Conservation (phyloP, 352 stramenopile species). For the Globisporangium viniferum region DNA sequence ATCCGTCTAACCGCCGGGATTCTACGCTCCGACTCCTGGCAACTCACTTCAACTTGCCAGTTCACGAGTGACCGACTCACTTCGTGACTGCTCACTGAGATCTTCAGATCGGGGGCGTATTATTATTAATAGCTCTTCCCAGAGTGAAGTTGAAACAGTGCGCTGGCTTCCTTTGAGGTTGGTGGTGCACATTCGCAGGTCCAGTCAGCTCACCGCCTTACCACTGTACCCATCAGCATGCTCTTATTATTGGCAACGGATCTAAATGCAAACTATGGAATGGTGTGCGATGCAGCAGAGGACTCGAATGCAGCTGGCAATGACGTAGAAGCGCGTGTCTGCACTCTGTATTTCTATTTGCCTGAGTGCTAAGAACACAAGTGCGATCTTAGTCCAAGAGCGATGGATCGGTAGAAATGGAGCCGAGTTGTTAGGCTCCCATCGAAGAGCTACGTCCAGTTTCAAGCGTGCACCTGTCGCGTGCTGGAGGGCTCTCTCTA, state of each 20-base stretch:
- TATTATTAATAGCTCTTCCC: neutral
- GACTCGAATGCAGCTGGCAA: neutral
- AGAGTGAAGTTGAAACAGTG: neutral
- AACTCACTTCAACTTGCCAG: conserved; percentile 4
- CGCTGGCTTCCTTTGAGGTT: neutral
- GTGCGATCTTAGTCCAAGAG: neutral
- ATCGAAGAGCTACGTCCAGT: conserved; percentile 4
- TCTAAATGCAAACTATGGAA: neutral
- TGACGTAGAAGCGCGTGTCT: neutral
- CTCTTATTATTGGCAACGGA: neutral
- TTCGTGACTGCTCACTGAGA: neutral
- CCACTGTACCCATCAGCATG: neutral
- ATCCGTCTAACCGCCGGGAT: neutral
- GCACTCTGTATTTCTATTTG: neutral
- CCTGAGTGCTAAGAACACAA: conserved; percentile 1
- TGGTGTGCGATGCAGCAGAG: neutral
- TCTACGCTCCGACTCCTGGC: neutral
- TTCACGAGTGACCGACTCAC: neutral
- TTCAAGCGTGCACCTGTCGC: neutral
- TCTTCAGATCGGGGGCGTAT: neutral
- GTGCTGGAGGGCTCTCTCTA: neutral
- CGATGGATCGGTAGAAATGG: neutral
- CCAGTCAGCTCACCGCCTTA: neutral
- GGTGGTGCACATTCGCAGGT: neutral
- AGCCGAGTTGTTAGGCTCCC: neutral